Conservation (phyloP, 2,329 filamentous ascomycete genomes). For the Aciculosporium take region DNA sequence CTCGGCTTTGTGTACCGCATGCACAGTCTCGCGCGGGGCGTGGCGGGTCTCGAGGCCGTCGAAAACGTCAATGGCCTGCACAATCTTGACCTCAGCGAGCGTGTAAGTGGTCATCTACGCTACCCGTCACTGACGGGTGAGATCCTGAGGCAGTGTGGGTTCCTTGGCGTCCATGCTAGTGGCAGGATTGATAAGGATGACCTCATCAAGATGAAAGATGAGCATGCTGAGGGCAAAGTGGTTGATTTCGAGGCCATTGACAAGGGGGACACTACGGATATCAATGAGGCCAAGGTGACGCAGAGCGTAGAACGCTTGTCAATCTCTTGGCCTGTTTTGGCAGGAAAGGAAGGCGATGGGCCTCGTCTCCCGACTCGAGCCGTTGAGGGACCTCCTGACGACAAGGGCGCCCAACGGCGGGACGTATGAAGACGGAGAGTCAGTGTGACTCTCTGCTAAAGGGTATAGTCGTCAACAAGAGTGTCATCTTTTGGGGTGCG, state of each 20-base stretch:
- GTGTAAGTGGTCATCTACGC: conserved; percentile 39
- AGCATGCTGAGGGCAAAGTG: conserved; percentile 17
- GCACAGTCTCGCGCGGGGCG: conserved; percentile 66
- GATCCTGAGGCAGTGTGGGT: conserved; percentile 38
- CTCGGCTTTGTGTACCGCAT: conserved; percentile 79
- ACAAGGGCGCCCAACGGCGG: neutral
- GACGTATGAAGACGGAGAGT: too few species aligned
- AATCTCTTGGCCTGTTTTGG: conserved; percentile 14
- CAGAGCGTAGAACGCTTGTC: conserved; percentile 16
- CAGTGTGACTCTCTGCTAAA: too few species aligned
- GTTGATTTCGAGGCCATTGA: conserved; percentile 15
- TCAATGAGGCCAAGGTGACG: conserved; percentile 6
- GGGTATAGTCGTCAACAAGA: too few species aligned
- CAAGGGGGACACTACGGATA: neutral
- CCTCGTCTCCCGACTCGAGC: neutral
- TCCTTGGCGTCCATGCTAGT: conserved; percentile 30
- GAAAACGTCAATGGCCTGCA: conserved; percentile 50
- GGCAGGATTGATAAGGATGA: conserved; percentile 37
- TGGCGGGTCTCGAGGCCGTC: conserved; percentile 70
- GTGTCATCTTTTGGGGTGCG: too few species aligned
- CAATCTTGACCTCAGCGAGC: conserved; percentile 37
- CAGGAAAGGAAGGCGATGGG: neutral
- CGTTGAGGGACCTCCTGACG: neutral
- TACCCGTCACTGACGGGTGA: conserved; percentile 36
- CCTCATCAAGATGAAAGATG: conserved; percentile 31